Evolutionary conservation across 441 rosid genomes (phyloP).

Genomic region (Pelargonium myrrhifolium): DNA sequence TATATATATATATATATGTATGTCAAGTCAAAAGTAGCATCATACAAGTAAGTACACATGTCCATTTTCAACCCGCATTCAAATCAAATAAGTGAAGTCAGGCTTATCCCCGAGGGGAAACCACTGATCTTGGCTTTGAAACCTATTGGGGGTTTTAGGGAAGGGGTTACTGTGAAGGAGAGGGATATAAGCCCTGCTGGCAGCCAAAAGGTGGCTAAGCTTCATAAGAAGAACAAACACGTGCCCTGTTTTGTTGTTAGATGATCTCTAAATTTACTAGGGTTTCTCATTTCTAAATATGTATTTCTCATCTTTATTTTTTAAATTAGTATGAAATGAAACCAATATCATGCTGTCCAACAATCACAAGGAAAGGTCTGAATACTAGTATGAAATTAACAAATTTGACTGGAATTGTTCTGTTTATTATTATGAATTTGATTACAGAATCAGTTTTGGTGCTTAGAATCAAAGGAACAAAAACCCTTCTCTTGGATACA

Average conservation of each 20-base stretch:
- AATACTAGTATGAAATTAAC: background rate
- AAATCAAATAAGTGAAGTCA: too few species aligned
- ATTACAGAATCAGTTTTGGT: background rate
- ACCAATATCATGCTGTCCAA: background rate
- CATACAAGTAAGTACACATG: too few species aligned
- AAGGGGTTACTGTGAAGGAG: too few species aligned
- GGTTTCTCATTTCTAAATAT: background rate
- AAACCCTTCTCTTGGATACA: background rate
- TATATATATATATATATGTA: too few species aligned
- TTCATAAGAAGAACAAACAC: too few species aligned
- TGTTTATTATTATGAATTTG: background rate
- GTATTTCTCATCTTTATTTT: background rate
- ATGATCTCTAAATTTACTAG: background rate
- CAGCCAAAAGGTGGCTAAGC: too few species aligned
- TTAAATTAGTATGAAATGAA: background rate
- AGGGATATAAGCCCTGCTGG: too few species aligned
- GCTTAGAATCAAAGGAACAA: background rate
- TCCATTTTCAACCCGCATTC: too few species aligned
- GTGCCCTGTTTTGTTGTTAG: background rate
- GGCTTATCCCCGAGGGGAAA: too few species aligned
- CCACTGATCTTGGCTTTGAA: too few species aligned
- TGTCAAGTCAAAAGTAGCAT: too few species aligned
- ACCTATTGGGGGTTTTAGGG: too few species aligned
- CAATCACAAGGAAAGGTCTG: background rate
- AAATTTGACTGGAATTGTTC: background rate